Percentiles rank a stretch among this genome's conserved stretches.
These are phyloP conservation scores for Gracilaria domingensis DNA, from an alignment of 23 red algal genomes.

Conservation along the genomic window DNA sequence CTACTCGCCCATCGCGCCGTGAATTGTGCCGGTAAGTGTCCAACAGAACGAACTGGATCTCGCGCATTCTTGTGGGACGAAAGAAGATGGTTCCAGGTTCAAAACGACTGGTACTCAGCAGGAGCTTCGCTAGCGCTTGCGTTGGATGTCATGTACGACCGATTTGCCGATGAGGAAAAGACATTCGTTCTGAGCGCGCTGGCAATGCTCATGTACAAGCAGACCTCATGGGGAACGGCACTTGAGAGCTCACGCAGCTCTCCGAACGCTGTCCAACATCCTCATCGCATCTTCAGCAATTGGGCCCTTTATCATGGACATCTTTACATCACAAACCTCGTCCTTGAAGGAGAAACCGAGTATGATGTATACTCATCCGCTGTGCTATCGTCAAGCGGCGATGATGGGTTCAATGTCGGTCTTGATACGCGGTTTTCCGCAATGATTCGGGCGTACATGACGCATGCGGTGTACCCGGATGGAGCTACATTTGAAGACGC, in stretches of 20 bases:
- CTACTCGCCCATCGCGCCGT: constrained; percentile 51
- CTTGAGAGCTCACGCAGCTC: constrained; percentile 6
- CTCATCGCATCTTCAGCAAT: constrained; percentile 68
- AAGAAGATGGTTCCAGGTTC: background rate
- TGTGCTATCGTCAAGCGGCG: constrained; percentile 18
- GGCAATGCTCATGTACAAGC: constrained; percentile 49
- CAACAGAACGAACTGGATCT: background rate
- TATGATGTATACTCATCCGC: constrained; percentile 35
- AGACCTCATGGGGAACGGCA: constrained; percentile 45
- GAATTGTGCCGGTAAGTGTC: constrained; percentile 35
- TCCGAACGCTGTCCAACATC: constrained; percentile 41
- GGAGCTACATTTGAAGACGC: constrained; percentile 67
- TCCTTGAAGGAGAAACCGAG: constrained; percentile 31
- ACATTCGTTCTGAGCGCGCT: constrained; percentile 18
- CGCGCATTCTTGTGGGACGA: constrained; percentile 36
- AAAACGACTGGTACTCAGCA: constrained; percentile 53
- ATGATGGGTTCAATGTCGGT: constrained; percentile 39
- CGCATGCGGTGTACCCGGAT: constrained; percentile 52
- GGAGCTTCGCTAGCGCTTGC: constrained; percentile 10
- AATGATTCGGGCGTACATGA: constrained; percentile 52
- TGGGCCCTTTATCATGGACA: constrained; percentile 66
- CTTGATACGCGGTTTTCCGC: constrained; percentile 12
- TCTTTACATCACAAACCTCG: constrained; percentile 50
- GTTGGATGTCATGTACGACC: constrained; percentile 49
- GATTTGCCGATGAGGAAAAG: background rate